Percentiles rank a stretch among this genome's conserved stretches.
Evolutionary conservation across 225 moss, liverwort and hornwort species (phyloP).

Genomic region (Bryoerythrophyllum caledonicum): DNA sequence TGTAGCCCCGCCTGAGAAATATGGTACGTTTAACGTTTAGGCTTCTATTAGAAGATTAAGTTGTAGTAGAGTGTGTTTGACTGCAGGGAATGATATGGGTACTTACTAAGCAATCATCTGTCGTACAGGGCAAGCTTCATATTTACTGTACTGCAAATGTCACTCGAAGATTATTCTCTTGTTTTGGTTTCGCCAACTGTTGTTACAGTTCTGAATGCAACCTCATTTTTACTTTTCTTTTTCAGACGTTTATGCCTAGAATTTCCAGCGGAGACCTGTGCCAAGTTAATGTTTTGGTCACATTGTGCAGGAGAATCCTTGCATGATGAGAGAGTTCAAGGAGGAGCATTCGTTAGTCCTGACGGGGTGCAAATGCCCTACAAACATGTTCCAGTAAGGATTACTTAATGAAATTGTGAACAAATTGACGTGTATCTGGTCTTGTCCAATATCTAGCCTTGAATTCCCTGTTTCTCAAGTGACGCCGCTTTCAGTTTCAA

Average conservation of each 20-base stretch:
- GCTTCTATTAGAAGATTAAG: not conserved
- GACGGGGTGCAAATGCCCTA: slow-evolving; percentile 80
- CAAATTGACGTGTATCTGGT: not conserved
- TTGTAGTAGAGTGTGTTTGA: slow-evolving; percentile 7
- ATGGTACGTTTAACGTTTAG: slow-evolving; percentile 49
- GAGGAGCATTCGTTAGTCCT: slow-evolving; percentile 76
- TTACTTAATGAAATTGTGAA: slow-evolving; percentile 5
- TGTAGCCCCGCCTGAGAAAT: slow-evolving; percentile 86
- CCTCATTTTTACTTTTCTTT: not conserved
- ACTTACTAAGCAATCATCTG: not conserved
- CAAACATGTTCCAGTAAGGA: slow-evolving; percentile 83
- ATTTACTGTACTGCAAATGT: not conserved
- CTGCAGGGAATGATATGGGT: slow-evolving; percentile 7
- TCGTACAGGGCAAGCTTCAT: not conserved
- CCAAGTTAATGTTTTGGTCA: not conserved
- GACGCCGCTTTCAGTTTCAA: not conserved
- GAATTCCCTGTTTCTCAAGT: not conserved
- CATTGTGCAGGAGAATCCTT: slow-evolving; percentile 71
- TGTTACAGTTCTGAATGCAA: not conserved
- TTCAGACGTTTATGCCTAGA: not conserved
- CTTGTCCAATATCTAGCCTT: not conserved
- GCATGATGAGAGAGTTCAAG: slow-evolving; percentile 92
- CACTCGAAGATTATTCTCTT: not conserved
- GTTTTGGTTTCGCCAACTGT: not conserved
- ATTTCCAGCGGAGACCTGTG: not conserved